These are phyloP conservation scores for Neoconidiobolus thromboides DNA, from an alignment of 371 early-diverging fungal species.

Conservation along the genomic window DNA sequence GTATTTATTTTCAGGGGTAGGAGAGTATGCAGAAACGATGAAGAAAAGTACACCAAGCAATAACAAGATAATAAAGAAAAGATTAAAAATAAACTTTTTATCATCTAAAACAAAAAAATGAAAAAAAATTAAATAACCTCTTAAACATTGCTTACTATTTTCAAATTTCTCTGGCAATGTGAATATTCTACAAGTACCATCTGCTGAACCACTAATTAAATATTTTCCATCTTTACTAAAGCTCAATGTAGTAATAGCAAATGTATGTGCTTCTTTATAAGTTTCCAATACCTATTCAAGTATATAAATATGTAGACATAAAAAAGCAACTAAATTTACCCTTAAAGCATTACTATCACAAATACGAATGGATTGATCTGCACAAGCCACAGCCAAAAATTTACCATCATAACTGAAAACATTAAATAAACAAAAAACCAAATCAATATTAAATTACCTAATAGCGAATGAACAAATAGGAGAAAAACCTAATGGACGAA, in stretches of 20 bases:
- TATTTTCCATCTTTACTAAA: background rate
- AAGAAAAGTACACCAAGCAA: no score
- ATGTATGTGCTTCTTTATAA: background rate
- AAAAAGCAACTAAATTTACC: background rate
- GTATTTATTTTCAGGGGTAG: no score
- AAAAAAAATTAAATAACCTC: no score
- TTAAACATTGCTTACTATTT: background rate
- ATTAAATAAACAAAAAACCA: background rate
- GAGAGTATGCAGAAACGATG: no score
- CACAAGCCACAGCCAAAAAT: background rate
- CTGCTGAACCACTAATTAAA: conserved; percentile 4
- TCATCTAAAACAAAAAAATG: no score
- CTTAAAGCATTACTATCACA: background rate
- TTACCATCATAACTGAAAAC: background rate
- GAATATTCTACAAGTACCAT: background rate
- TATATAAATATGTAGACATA: background rate
- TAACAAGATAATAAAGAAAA: no score
- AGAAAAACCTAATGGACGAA: no score
- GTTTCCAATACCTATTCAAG: background rate
- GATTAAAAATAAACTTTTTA: no score
- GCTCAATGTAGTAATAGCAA: background rate
- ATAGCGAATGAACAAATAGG: background rate
- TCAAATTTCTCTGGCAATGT: background rate
- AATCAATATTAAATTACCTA: background rate
- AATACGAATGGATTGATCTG: background rate